Base-by-base conservation (phyloP, 805 yeast genomes). In the Candida argentea region DNA sequence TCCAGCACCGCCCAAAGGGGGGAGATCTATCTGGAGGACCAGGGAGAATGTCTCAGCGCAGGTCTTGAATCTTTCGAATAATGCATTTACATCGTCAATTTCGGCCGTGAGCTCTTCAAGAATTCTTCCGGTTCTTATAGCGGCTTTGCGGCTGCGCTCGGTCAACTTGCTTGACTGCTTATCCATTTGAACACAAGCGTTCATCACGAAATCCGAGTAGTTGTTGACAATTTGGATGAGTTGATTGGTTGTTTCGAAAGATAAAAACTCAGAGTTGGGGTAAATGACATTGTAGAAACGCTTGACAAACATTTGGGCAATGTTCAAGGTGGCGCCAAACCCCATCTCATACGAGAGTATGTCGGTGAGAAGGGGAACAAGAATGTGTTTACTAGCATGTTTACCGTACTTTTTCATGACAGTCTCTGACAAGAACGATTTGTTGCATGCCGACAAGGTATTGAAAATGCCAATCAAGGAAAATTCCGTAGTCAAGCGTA, bases 41-140 rank as follows among this genome's bases (percentile, higher is more conserved):
- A 64, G 67, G 2, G 69, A 58, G 11, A 79, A 55, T 10, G 46
- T 40, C 14, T 58, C 63, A 6, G 70, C 51, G 2, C 65, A 61
- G 2, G 47, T 16, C 14, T 57, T 51, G 36, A 78, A 65, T 31
- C 55, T 61, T 19, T 68, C 72, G 36, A 57, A 62, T 8, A 60
- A 31, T n/a, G 57, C 58, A 1, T 33, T 21, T 6, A 52, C 27
- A 9, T 37, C 38, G 10, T 61, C 57, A 20, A 53, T 39, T 22
- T 60, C 65, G 1, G 45, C 47, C 24, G 57, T 56, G 25, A 52
- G 42, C 29, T 64, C 66, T 11, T 70, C 75, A 11, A 64, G 46
- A 2, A 70, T 43, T 36, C 67, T 70, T 14, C 94, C 94, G 1
- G 80, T 73, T 39, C 80, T 65, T 31, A 81, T 70, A 30, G 79